Conservation (phyloP, 2,329 filamentous ascomycete species). For the Penicillium sp. region DNA sequence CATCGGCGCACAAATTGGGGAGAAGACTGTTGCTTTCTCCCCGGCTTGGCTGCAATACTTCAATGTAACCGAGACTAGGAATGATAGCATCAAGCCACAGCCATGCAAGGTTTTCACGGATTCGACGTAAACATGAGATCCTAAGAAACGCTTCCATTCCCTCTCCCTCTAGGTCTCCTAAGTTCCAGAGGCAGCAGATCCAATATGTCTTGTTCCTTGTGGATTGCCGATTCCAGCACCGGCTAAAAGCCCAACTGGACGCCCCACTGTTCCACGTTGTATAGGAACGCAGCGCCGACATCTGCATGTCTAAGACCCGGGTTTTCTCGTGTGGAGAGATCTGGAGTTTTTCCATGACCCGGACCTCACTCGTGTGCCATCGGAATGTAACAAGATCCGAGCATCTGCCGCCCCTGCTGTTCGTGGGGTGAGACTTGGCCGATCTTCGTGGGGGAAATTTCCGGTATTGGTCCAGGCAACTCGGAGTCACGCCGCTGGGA, state of each 20-base stretch:
- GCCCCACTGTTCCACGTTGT: background rate
- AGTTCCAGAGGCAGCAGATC: background rate
- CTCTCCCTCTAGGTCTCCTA: background rate
- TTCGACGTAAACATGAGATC: background rate
- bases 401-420: conserved; percentile 6
- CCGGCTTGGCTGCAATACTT: background rate
- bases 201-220: background rate
- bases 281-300: background rate
- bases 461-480: background rate
- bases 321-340: conserved; percentile 1
- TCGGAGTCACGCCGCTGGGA: conserved; percentile 12
- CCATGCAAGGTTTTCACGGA: background rate
- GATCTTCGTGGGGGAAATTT: conserved; percentile 19
- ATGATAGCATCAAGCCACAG: background rate
- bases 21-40: background rate
- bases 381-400: conserved; percentile 12
- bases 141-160: background rate
- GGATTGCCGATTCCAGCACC: conserved; percentile 6
- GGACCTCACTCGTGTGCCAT: background rate
- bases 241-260: conserved; percentile 1
- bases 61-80: background rate
- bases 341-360: background rate
- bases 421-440: conserved; percentile 8
- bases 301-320: background rate
- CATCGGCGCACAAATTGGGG: background rate